Evolutionary conservation across 2,329 filamentous ascomycete species (phyloP).

Genomic region (Nothomitra cinnamomea): DNA sequence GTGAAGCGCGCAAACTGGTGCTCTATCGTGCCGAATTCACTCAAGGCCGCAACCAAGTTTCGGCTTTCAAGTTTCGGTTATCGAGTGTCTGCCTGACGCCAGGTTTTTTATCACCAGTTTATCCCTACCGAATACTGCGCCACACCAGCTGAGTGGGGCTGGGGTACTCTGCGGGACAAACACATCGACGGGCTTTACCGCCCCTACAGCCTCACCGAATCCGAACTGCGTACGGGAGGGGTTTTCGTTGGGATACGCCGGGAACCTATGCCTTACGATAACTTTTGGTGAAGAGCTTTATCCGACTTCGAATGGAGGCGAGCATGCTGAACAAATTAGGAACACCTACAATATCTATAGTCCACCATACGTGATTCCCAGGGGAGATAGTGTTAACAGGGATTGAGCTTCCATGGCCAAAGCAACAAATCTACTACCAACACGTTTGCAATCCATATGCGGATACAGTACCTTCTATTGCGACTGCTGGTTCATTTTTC

Average conservation of each 20-base stretch:
- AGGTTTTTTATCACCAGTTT: background rate
- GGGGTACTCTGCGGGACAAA: conserved; percentile 1
- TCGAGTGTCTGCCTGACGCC: background rate
- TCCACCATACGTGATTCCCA: conserved; percentile 20
- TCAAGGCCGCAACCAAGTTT: conserved; percentile 6
- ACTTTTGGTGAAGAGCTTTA: no score
- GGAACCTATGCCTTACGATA: conserved; percentile 9
- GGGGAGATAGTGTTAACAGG: conserved; percentile 15
- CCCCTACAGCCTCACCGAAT: background rate
- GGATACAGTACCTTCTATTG: background rate
- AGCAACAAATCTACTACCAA: conserved; percentile 7
- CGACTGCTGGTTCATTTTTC: conserved; percentile 4
- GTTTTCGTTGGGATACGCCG: background rate
- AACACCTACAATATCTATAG: conserved; percentile 19
- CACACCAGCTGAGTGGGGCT: background rate
- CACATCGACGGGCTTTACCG: background rate
- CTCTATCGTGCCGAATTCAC: conserved; percentile 7
- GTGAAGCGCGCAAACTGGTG: background rate
- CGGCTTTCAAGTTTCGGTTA: no score
- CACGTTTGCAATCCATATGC: conserved; percentile 15
- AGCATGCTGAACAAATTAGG: conserved; percentile 21
- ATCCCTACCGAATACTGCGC: background rate
- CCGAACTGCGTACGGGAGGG: background rate
- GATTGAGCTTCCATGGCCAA: background rate
- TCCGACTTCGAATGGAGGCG: conserved; percentile 10